phyloP scores from a whole-genome alignment of 306 rosid species.

The Malus sieversii region DNA sequence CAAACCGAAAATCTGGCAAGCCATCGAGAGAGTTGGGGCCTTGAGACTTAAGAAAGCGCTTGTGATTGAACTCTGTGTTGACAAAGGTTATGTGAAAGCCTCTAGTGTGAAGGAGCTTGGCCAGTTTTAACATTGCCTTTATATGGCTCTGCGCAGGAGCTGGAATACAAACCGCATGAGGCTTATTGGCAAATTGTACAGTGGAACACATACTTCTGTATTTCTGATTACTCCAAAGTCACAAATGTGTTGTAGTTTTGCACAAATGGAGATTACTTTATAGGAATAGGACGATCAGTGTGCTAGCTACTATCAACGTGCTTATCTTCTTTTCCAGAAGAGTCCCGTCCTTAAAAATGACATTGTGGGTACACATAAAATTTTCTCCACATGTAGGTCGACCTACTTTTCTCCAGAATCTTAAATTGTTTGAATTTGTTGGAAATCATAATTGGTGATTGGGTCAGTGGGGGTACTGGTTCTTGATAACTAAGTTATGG shows the following conservation, averaged over 20 bases:
- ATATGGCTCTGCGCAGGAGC: not conserved
- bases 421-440: too few relatives aligned
- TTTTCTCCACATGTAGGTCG: too few relatives aligned
- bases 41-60: slow-evolving; percentile 1
- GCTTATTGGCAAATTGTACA: not conserved
- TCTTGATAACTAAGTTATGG: too few relatives aligned
- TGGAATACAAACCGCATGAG: slow-evolving; percentile 4
- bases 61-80: slow-evolving; percentile 14
- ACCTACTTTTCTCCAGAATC: too few relatives aligned
- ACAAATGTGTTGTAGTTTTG: not conserved
- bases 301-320: too few relatives aligned
- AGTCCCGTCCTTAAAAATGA: too few relatives aligned
- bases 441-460: too few relatives aligned
- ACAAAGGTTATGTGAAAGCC: slow-evolving; percentile 12
- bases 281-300: not conserved
- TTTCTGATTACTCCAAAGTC: not conserved
- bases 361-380: too few relatives aligned
- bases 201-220: not conserved
- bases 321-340: too few relatives aligned
- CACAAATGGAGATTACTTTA: not conserved
- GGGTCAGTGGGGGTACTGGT: too few relatives aligned
- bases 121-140: not conserved
- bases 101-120: not conserved
- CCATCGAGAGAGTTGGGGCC: slow-evolving; percentile 3
- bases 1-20: not conserved